A percentile compares a stretch with the other conserved stretches of the same genome.
phyloP scores from a whole-genome alignment of 2,329 filamentous ascomycete genomes.

The Alternaria sp. region DNA sequence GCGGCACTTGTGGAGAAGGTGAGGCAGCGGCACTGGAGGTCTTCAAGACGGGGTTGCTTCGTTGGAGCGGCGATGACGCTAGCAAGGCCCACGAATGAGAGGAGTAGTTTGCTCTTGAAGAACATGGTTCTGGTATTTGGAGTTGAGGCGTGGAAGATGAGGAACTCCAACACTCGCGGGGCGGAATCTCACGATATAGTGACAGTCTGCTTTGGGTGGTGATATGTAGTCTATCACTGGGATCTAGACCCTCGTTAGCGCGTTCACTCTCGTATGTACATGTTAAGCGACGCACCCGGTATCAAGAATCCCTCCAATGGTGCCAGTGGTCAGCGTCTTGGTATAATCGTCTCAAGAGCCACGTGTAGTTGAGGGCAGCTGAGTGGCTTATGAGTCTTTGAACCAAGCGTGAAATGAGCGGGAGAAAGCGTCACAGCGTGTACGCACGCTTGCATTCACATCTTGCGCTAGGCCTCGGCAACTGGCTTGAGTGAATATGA shows the following conservation, averaged over 20 bases:
- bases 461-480: constrained; percentile 6
- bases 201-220: constrained; percentile 7
- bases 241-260: constrained; percentile 23
- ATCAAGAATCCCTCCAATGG: constrained; percentile 9
- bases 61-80: constrained; percentile 23
- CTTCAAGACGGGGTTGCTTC: constrained; percentile 22
- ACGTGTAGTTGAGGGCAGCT: constrained; percentile 2
- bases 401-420: not conserved
- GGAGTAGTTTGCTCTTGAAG: constrained; percentile 8
- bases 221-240: not conserved
- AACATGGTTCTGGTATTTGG: constrained; percentile 11
- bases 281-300: constrained; percentile 1
- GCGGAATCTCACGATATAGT: constrained; percentile 10
- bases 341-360: not conserved
- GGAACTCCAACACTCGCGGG: not conserved
- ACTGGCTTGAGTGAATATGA: constrained; percentile 10
- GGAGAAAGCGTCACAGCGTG: not conserved
- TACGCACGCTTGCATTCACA: constrained; percentile 1
- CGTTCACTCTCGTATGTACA: constrained; percentile 6
- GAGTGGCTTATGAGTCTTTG: constrained; percentile 4
- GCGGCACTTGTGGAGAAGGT: constrained; percentile 30
- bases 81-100: constrained; percentile 13
- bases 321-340: not conserved
- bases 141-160: not conserved
- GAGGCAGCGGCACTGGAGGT: constrained; percentile 38